These are phyloP conservation scores for Syzygium aromaticum DNA, from an alignment of 345 rosid genomes.

Conservation along the genomic window DNA sequence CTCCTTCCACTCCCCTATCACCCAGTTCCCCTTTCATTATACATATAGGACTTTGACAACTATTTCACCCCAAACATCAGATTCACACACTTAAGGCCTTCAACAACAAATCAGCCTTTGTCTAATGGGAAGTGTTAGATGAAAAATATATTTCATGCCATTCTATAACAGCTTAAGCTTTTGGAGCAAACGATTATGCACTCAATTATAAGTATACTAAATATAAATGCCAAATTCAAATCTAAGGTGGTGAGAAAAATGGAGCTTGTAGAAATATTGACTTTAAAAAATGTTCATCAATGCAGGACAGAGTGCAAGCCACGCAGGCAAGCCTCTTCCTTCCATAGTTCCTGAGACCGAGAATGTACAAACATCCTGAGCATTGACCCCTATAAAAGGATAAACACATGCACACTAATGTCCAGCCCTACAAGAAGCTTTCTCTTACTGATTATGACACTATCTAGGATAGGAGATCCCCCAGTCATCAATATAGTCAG, in stretches of 20 bases:
- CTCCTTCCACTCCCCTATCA: neutral
- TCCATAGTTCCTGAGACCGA: neutral
- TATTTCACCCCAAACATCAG: neutral
- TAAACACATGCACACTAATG: neutral
- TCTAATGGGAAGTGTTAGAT: neutral
- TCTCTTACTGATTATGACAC: neutral
- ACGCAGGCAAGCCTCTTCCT: neutral
- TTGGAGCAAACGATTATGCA: neutral
- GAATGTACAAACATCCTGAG: neutral
- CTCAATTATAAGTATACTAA: neutral
- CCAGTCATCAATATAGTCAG: neutral
- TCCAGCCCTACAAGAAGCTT: neutral
- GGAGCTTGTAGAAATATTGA: neutral
- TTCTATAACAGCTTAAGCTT: neutral
- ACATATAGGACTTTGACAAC: neutral
- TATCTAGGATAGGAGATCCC: neutral
- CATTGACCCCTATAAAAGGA: neutral
- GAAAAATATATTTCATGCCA: neutral
- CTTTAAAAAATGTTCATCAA: neutral
- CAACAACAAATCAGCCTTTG: neutral
- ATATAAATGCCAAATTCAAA: neutral
- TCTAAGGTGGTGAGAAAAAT: neutral
- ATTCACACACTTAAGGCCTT: neutral
- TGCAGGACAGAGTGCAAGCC: neutral
- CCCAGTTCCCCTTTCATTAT: neutral